These are phyloP conservation scores for Geopyxis carbonaria DNA, from an alignment of 495 filamentous ascomycete species.

Conservation along the genomic window DNA sequence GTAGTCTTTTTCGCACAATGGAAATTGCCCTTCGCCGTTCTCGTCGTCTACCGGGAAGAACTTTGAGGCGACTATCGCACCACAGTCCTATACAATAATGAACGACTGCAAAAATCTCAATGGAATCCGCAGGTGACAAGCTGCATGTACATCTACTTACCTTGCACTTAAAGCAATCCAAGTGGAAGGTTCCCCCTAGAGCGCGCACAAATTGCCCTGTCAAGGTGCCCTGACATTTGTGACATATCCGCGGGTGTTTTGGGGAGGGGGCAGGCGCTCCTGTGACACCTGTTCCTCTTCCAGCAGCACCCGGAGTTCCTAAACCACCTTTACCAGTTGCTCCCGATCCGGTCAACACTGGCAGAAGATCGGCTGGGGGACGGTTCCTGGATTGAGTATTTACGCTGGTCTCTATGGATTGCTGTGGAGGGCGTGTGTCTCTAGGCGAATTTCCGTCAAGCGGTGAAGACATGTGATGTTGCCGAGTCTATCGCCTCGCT, in stretches of 20 bases:
- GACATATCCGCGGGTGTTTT: constrained; percentile 44
- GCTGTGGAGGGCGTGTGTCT: constrained; percentile 14
- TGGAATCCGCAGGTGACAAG: constrained; percentile 10
- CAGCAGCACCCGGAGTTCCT: constrained; percentile 1
- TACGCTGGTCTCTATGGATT: constrained; percentile 14
- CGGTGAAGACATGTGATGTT: constrained; percentile 26
- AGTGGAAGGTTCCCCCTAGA: constrained; percentile 77
- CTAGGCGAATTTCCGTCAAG: constrained; percentile 12
- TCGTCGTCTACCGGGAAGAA: constrained; percentile 95
- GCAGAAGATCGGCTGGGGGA: constrained; percentile 12
- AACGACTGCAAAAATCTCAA: constrained; percentile 1
- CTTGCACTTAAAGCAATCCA: constrained; percentile 95
- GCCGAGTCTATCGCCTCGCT: constrained; percentile 4
- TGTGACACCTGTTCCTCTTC: constrained; percentile 3
- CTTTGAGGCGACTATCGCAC: constrained; percentile 88
- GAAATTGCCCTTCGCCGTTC: constrained; percentile 69
- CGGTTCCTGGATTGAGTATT: constrained; percentile 16
- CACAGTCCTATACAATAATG: constrained; percentile 55
- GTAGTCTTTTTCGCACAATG: constrained; percentile 94
- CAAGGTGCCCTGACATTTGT: constrained; percentile 70
- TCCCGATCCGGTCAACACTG: constrained; percentile 12
- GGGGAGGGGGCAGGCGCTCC: constrained; percentile 10
- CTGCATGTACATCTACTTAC: constrained; percentile 31
- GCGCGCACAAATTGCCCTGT: constrained; percentile 94
- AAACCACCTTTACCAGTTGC: background rate